Base-by-base conservation (phyloP, 495 filamentous ascomycete genomes). In the Xanthoparmelia taractica region DNA sequence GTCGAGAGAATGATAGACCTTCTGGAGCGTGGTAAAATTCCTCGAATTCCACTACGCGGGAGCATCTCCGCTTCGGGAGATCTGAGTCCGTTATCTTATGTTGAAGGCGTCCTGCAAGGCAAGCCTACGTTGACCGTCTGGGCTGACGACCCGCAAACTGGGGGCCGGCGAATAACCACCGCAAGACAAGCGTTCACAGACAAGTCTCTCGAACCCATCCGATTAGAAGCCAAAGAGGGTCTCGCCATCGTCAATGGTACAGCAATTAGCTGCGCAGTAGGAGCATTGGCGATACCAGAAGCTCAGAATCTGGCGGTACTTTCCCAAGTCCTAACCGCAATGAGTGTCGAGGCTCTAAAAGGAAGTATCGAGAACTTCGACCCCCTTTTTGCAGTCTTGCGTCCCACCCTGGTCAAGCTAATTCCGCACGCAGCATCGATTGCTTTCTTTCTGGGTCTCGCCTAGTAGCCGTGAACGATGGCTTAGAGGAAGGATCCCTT, bases 1-100 rank as follows among this genome's bases (percentile, higher is more conserved):
- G 74, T 87, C 18, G 67, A 85, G 38, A 67, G 70, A 4, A 65
- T 86, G 31, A 68, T 78, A 34, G 69, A 66, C 11, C 70, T 87
- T 8, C 66, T 87, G 36, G 57, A 75, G 7, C 63, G 78, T 1
- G 73, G 80, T 58, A 72, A 85, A 61, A 77, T 76, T 0, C 87
- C 87, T 0, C 58, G 84, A 0, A 70, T 87, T 0, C 86, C 87
- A 0, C 72, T 88, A 8, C 76, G 85, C 0, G 86, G 87, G 6
- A 84, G 78, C 57, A 84, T 90, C 29, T 89, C 86, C 13, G 85
- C 85, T 3, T 88, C 85, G 0, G 87, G 87, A 0, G 86, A 90
- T 67, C 68, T 90, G 4, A 79, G 74, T 41, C 83, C 87, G 0
- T 73, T 88, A 6, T 81, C 84, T 0, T 87, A 86, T 67, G 74